Evolutionary conservation across 768 basidiomycete species (phyloP).

Genomic region (Phaeotremella fagi): DNA sequence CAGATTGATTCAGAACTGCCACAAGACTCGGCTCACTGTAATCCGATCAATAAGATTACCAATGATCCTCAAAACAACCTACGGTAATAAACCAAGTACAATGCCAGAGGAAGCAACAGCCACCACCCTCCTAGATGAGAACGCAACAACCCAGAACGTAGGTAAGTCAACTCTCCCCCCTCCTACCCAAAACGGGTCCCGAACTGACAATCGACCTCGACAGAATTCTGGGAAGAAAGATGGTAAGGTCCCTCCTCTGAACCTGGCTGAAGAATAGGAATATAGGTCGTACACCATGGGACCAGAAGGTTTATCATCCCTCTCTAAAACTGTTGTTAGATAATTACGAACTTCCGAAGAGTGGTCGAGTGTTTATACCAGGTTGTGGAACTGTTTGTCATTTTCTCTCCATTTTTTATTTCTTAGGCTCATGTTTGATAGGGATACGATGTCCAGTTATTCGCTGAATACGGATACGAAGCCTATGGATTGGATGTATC

Average conservation of each 20-base stretch:
- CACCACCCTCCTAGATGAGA: background rate
- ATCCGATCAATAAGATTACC: too few species aligned
- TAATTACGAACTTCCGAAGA: constrained; percentile 18
- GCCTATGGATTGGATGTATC: constrained; percentile 33
- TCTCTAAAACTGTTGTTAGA: background rate
- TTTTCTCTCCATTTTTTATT: background rate
- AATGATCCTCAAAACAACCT: too few species aligned
- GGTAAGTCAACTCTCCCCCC: background rate
- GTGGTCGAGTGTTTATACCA: constrained; percentile 27
- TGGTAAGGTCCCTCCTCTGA: constrained; percentile 10
- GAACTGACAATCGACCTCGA: background rate
- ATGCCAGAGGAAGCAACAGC: too few species aligned
- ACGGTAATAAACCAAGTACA: too few species aligned
- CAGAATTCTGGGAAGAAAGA: constrained; percentile 20
- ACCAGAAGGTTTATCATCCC: constrained; percentile 23
- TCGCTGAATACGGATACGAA: constrained; percentile 32
- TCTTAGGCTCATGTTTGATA: constrained; percentile 4
- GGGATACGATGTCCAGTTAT: constrained; percentile 40
- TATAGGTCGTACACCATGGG: constrained; percentile 25
- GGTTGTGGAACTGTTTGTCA: constrained; percentile 28
- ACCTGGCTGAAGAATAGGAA: constrained; percentile 6
- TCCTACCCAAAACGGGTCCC: background rate
- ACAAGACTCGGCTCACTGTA: too few species aligned
- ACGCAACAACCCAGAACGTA: background rate
- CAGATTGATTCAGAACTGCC: too few species aligned